Conservation (phyloP, 2,329 filamentous ascomycete species). For the Teratosphaeria pseudoeucalypti region DNA sequence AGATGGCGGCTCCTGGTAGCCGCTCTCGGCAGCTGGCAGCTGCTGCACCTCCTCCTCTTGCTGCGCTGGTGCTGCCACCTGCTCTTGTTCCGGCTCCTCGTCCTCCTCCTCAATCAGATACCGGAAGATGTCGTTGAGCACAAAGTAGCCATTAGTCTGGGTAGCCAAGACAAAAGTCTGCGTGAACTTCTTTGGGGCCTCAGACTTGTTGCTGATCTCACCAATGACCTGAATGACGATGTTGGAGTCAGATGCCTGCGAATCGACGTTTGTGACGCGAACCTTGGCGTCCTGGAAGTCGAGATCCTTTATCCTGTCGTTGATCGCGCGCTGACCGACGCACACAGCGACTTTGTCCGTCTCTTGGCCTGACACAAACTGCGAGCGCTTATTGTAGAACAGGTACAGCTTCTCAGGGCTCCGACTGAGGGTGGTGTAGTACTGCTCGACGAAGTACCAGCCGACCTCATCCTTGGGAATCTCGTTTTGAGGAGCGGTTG, state of each 20-base stretch:
- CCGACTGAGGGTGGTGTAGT: slow-evolving; percentile 96
- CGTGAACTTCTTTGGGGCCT: slow-evolving; percentile 87
- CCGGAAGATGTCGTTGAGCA: slow-evolving; percentile 95
- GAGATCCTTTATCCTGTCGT: slow-evolving; percentile 84
- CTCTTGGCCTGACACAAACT: slow-evolving; percentile 87
- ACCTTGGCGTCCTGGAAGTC: slow-evolving; percentile 98
- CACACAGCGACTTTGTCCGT: slow-evolving; percentile 79
- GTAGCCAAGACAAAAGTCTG: slow-evolving; percentile 96
- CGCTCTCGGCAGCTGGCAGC: slow-evolving; percentile 24
- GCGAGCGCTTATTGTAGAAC: slow-evolving; percentile 93
- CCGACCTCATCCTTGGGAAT: slow-evolving; percentile 85
- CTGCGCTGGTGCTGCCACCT: slow-evolving; percentile 26
- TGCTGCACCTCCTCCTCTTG: slow-evolving; percentile 24
- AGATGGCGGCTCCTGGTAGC: slow-evolving; percentile 31
- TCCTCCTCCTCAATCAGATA: slow-evolving; percentile 81
- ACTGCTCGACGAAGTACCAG: slow-evolving; percentile 99
- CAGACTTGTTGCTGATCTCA: slow-evolving; percentile 88
- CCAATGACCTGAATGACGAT: slow-evolving; percentile 98
- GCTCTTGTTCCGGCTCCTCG: slow-evolving; percentile 28
- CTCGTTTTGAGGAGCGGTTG: slow-evolving; percentile 22
- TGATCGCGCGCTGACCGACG: slow-evolving; percentile 79
- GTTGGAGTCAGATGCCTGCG: slow-evolving; percentile 81
- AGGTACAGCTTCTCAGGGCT: slow-evolving; percentile 88
- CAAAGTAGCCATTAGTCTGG: slow-evolving; percentile 94
- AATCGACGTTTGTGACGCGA: slow-evolving; percentile 94